Percentiles rank a stretch among this genome's conserved stretches.
Evolutionary conservation across 345 rosid genomes (phyloP).

Genomic region (Passiflora organensis): DNA sequence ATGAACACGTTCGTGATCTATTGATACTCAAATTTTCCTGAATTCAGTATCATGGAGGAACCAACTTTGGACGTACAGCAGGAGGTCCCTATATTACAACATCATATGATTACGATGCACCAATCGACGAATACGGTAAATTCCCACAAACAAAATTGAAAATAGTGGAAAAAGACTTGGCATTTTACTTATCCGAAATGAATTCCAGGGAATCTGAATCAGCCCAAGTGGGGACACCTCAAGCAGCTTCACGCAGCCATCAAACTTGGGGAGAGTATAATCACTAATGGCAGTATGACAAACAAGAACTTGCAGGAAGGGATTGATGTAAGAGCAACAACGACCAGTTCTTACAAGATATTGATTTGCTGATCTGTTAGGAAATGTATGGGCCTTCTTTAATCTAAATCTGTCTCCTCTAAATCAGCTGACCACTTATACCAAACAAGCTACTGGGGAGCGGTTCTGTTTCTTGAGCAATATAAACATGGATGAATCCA

Average conservation of each 20-base stretch:
- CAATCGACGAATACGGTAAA: constrained; percentile 18
- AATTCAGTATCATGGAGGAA: constrained; percentile 19
- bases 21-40: not conserved
- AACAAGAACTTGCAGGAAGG: not conserved
- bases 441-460: not conserved
- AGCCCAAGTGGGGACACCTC: constrained; percentile 14
- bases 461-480: constrained; percentile 14
- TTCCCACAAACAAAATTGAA: too few relatives aligned
- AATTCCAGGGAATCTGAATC: constrained; percentile 8
- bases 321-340: not conserved
- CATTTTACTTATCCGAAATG: too few relatives aligned
- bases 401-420: not conserved
- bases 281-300: not conserved
- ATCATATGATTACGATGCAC: constrained; percentile 14
- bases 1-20: not conserved
- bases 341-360: not conserved
- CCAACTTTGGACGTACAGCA: constrained; percentile 19
- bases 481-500: not conserved
- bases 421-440: constrained; percentile 3
- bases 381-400: too few relatives aligned
- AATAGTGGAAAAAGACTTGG: too few relatives aligned
- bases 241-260: constrained; percentile 13
- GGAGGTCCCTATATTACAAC: constrained; percentile 20
- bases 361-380: too few relatives aligned
- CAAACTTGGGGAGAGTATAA: constrained; percentile 4